These are phyloP conservation scores for Aspergillus sp. DNA, from an alignment of 2,329 filamentous ascomycete species.

Conservation along the genomic window DNA sequence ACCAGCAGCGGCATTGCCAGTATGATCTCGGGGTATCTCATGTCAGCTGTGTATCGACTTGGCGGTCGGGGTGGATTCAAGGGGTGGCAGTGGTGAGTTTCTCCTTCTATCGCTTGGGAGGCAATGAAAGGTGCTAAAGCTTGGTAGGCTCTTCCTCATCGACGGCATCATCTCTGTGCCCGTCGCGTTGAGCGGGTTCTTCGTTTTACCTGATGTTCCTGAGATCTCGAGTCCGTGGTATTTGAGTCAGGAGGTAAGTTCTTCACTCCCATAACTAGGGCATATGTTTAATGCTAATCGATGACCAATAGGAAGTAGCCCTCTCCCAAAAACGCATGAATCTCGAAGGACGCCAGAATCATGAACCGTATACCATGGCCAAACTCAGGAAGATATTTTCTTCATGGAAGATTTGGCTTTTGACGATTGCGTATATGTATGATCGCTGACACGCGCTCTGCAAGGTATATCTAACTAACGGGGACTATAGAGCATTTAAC, in stretches of 20 bases:
- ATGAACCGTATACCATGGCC: constrained; percentile 39
- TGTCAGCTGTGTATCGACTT: constrained; percentile 46
- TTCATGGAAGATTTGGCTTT: constrained; percentile 56
- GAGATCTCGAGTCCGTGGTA: constrained; percentile 46
- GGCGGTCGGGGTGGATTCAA: constrained; percentile 40
- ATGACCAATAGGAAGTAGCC: constrained; percentile 30
- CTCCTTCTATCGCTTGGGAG: neutral
- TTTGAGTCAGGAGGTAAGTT: constrained; percentile 30
- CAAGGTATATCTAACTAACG: neutral
- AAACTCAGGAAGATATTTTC: constrained; percentile 55
- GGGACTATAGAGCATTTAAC: constrained; percentile 45
- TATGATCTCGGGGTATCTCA: constrained; percentile 46
- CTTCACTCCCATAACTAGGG: no score
- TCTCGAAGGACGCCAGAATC: constrained; percentile 39
- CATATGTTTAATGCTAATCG: neutral
- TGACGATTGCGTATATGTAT: constrained; percentile 51
- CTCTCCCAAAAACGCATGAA: constrained; percentile 45
- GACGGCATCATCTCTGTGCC: constrained; percentile 49
- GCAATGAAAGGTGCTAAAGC: neutral
- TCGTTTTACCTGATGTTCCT: constrained; percentile 44
- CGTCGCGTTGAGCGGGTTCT: constrained; percentile 44
- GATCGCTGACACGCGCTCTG: constrained; percentile 2
- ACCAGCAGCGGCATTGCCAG: constrained; percentile 38
- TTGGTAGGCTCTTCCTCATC: constrained; percentile 42
- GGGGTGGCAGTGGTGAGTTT: constrained; percentile 45